Evolutionary conservation across 2,329 filamentous ascomycete genomes (phyloP), one percentile per base, ranked within the genome.

Genomic region (Neonectria neomacrospora): DNA sequence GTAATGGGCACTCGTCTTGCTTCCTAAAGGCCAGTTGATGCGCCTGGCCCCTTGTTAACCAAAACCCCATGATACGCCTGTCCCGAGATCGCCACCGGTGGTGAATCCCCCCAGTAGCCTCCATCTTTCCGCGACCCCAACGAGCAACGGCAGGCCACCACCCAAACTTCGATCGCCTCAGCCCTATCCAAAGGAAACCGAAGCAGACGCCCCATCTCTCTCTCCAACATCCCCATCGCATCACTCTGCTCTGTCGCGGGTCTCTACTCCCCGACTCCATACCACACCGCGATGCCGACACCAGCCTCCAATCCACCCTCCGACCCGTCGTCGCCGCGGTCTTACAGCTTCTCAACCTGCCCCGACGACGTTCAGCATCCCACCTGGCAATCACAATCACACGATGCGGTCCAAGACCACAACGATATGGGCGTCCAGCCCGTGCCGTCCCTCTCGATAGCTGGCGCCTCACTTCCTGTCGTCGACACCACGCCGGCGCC

Each of bases 221-320:
- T 37, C 28, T 28, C 44, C 37, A 28, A 51, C 9, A 39, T 32
- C 28, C 37, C 18, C 22, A 30, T 54, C 37, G 52, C 42, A 34
- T 45, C 44, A 16, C 51, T 22, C 20, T 20, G 30, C 30, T 37
- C 30, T 39, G 53, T 71, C 68, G 71, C 60, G 45, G 20, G 52
- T 16, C 44, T 20, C n/a, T 32, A 30, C 53, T 54, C 53, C 48
- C 53, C 44, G 37, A 39, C 54, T 57, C 22, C 32, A 56, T 54
- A 62, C 62, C 45, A 64, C 64, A 48, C 54, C 61, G 79, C 60
- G 67, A 83, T 83, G 81, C 81, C 81, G 65, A 83, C 81, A 23
- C 81, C 81, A 61, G 82, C 81, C 16, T 78, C 79, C 56, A 80
- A 80, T 69, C 77, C 76, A 63, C 77, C 78, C 50, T 74, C 79